Percentiles rank a stretch among this genome's conserved stretches.
Conservation (phyloP, 2,329 filamentous ascomycete species). For the Calonectria pauciramosa region DNA sequence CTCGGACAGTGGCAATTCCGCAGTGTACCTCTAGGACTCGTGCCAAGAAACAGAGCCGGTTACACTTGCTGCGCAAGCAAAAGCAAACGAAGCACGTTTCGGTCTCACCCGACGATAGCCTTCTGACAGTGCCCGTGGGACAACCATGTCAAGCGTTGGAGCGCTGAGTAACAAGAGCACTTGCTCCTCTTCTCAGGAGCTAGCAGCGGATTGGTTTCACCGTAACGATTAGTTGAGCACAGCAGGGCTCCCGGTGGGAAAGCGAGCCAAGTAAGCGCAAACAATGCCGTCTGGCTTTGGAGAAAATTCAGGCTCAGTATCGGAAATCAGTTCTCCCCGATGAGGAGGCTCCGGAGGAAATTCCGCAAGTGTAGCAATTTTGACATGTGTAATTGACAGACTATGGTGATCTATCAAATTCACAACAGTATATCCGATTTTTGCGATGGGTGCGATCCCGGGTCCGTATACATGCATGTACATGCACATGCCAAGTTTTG, state of each 20-base stretch:
- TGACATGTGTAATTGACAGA: not conserved
- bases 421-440: not conserved
- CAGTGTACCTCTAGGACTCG: constrained; percentile 96
- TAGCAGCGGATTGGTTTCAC: constrained; percentile 78
- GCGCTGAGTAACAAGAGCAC: constrained; percentile 64
- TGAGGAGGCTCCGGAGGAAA: not conserved
- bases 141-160: constrained; percentile 96
- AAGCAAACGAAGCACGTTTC: constrained; percentile 97
- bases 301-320: constrained; percentile 61
- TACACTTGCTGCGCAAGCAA: constrained; percentile 91
- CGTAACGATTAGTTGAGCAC: constrained; percentile 94
- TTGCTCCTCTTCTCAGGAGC: constrained; percentile 29
- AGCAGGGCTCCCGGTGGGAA: constrained; percentile 94
- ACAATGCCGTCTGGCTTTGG: constrained; percentile 82
- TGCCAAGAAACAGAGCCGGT: constrained; percentile 83
- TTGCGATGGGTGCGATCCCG: not conserved
- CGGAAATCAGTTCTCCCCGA: not conserved
- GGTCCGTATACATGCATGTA: not conserved
- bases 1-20: constrained; percentile 94
- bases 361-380: not conserved
- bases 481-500: not conserved
- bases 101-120: constrained; percentile 89
- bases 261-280: constrained; percentile 93
- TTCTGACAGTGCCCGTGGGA: constrained; percentile 93
- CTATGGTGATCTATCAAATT: not conserved